These are phyloP conservation scores for Diversispora epigaea DNA, from an alignment of 192 early-diverging fungal species.

Conservation along the genomic window DNA sequence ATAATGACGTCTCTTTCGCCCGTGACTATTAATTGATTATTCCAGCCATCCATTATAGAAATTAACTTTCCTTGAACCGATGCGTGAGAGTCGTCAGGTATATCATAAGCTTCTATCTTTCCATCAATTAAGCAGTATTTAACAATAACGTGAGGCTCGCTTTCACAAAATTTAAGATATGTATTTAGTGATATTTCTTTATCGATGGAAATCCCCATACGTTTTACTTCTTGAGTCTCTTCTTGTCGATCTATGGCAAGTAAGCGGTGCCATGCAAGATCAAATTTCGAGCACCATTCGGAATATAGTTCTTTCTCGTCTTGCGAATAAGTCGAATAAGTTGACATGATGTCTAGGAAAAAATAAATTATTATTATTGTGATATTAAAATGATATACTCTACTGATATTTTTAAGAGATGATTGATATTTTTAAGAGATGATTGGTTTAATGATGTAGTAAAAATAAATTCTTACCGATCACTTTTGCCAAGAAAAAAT, in stretches of 20 bases:
- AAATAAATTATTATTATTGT: too few relatives aligned
- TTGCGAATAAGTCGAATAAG: too few relatives aligned
- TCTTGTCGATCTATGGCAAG: constrained; percentile 22
- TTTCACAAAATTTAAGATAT: constrained; percentile 16
- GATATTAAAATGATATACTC: too few relatives aligned
- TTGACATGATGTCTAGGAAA: too few relatives aligned
- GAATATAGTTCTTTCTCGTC: too few relatives aligned
- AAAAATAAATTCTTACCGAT: too few relatives aligned
- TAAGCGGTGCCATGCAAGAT: neutral
- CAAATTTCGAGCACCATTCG: neutral
- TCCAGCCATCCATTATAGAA: neutral
- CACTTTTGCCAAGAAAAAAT: too few relatives aligned
- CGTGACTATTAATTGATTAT: neutral
- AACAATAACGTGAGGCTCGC: constrained; percentile 8
- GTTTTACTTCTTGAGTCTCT: constrained; percentile 4
- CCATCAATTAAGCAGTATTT: constrained; percentile 21
- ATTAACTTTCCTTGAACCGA: constrained; percentile 1
- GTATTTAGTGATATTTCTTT: constrained; percentile 11
- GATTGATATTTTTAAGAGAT: too few relatives aligned
- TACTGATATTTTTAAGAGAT: too few relatives aligned
- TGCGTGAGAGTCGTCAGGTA: neutral
- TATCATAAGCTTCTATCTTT: constrained; percentile 14
- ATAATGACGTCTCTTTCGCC: neutral
- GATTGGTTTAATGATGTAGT: too few relatives aligned
- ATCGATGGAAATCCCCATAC: constrained; percentile 11